Conservation (phyloP, 306 rosid species). For the Prosopis cineraria region DNA sequence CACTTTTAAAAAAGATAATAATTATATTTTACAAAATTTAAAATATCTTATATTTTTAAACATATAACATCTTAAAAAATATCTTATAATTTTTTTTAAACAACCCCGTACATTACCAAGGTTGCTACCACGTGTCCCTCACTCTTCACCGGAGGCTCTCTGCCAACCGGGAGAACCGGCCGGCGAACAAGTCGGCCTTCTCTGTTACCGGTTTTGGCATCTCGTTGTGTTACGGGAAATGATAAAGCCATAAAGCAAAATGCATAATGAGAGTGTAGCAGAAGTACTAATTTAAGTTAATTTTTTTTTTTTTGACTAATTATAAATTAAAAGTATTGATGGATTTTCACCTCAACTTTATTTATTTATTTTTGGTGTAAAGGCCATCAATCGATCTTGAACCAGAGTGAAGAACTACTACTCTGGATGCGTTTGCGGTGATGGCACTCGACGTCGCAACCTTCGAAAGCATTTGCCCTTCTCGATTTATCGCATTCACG, state of each 20-base stretch:
- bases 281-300: neutral
- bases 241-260: neutral
- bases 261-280: neutral
- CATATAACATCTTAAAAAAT: too few relatives aligned
- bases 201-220: neutral
- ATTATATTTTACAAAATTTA: too few relatives aligned
- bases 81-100: too few relatives aligned
- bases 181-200: neutral
- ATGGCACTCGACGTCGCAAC: constrained; percentile 55
- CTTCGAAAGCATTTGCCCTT: constrained; percentile 57
- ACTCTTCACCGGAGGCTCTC: too few relatives aligned
- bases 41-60: too few relatives aligned
- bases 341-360: neutral
- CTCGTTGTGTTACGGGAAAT: neutral
- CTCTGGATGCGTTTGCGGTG: neutral
- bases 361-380: neutral
- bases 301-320: neutral
- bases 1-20: too few relatives aligned
- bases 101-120: too few relatives aligned
- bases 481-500: constrained; percentile 65
- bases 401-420: neutral
- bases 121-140: too few relatives aligned
- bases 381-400: neutral
- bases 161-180: neutral
- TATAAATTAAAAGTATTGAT: neutral